A percentile compares a stretch with the other conserved stretches of the same genome.
These are phyloP conservation scores for Fusarium armeniacum DNA, from an alignment of 2,329 filamentous ascomycete genomes.

Conservation along the genomic window DNA sequence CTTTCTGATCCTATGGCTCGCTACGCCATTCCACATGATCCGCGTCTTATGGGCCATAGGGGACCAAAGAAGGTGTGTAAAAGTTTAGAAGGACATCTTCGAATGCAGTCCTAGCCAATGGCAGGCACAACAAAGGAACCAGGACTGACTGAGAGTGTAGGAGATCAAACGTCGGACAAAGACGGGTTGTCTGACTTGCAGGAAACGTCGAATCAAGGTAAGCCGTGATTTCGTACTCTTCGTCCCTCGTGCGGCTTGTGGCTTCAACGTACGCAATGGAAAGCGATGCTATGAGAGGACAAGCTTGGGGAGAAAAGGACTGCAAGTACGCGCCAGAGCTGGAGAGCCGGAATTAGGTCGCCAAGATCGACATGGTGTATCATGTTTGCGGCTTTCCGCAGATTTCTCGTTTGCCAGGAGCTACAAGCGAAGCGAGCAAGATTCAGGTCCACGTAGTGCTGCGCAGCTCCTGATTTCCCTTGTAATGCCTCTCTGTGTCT, in stretches of 20 bases:
- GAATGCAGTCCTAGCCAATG: background rate
- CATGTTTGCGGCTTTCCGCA: conserved; percentile 40
- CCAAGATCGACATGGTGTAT: conserved; percentile 37
- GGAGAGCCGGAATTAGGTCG: conserved; percentile 31
- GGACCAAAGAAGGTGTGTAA: conserved; percentile 71
- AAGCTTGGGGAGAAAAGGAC: conserved; percentile 24
- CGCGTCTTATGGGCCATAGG: conserved; percentile 62
- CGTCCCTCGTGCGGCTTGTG: conserved; percentile 26
- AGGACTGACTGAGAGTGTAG: conserved; percentile 54
- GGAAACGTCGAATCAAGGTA: conserved; percentile 74
- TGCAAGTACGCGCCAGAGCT: conserved; percentile 25
- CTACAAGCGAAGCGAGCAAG: conserved; percentile 41
- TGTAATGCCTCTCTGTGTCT: conserved; percentile 38
- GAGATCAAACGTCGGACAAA: conserved; percentile 75
- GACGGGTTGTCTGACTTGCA: conserved; percentile 73
- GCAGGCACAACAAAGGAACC: conserved; percentile 16
- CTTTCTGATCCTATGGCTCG: conserved; percentile 61
- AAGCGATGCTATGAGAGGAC: conserved; percentile 29
- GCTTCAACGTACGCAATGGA: conserved; percentile 24
- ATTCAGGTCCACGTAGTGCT: conserved; percentile 45
- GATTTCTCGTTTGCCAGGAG: conserved; percentile 36
- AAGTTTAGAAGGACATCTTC: conserved; percentile 9
- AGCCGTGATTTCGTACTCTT: conserved; percentile 51
- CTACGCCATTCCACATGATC: conserved; percentile 64
- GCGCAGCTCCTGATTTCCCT: conserved; percentile 35